Evolutionary conservation across 371 early-diverging fungal genomes (phyloP), one percentile per base, ranked within the genome.

Genomic region (Basidiobolus heterosporus): DNA sequence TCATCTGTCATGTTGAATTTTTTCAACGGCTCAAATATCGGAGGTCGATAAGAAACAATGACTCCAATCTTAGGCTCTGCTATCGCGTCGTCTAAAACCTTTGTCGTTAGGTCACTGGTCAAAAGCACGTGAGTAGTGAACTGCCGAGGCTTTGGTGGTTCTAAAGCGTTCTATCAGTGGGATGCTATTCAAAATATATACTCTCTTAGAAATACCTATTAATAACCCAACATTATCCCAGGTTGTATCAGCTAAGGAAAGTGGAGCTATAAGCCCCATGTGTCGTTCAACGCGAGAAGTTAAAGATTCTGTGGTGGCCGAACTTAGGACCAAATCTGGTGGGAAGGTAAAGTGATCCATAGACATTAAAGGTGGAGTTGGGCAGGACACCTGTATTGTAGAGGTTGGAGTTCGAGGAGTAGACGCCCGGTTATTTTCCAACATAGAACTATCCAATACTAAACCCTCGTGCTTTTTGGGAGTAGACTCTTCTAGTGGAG

Each of bases 191-290:
- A n/a, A 38, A 20, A 1, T 2, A 24, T 19, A 21, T 40, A 11
- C 30, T 41, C 15, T 39, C 22, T 20, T 21, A 43, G 5, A 46
- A 55, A 42, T 66, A 79, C 80, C 92, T 22, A 95, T 67, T 43
- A 93, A 69, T 20, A 86, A 62, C 23, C 95, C 94, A 30, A 93
- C 92, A 67, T 98, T 98, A 62, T 98, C 98, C 98, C 98, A 98
- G 2, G 81, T 64, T 2, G 68, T 64, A 37, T 89, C 91, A 4
- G 95, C 93, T 40, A 90, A 69, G 46, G 70, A 70, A 47, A 90
- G 61, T 20, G 98, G 98, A 48, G 93, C 91, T 56, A 92, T 77
- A 45, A 71, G 72, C 62, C 83, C 78, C 72, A 95, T 72, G 41
- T 73, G 68, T 38, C 69, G 61, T 4, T 61, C 62, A 38, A 72